Evolutionary conservation across 2,329 filamentous ascomycete species (phyloP), one percentile per base, ranked within the genome.

Genomic region (Nemania diffusa): DNA sequence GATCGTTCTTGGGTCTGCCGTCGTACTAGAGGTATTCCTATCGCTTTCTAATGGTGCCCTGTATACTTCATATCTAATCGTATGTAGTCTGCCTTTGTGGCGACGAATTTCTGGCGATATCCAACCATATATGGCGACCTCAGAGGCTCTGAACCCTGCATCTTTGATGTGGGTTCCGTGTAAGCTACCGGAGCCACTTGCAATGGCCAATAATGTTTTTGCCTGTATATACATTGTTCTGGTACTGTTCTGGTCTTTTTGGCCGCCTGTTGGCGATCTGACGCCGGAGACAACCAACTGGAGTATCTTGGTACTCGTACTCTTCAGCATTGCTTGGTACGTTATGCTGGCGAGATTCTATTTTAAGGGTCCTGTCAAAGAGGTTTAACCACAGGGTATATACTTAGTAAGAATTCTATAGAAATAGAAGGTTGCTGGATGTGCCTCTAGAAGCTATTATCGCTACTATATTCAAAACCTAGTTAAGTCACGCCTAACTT

Each of bases 171-270:
- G 86, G 86, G 87, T 87, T 0, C 85, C 85, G 0, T 89, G 85
- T 81, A 82, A 81, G 48, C 65, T 89, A 0, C 84, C 83, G 0
- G 85, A 85, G 2, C 71, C 79, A 0, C 73, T 85, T 1, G 87
- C 87, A 0, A 84, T 82, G 7, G 71, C 82, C 40, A 88, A 88
- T 73, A 89, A 89, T 64, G 73, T 79, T 0, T 84, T 87, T 57
- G 83, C 85, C 0, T 86, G 84, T 71, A 59, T 79, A 5, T 89
- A 87, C 72, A 81, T 84, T 73, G 64, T 84, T 1, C 82, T 88
- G 42, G 79, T 88, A 1, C 81, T 85, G 15, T 88, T 89, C 75
- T 89, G 84, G 80, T 83, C 80, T 24, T 84, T 88, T 53, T 86
- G 82, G 83, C 85, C 78, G n/a, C n/a, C n/a, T n/a, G n/a, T n/a